Percentiles rank a stretch among this genome's conserved stretches.
Conservation (phyloP, 192 early-diverging fungal species). For the Backusella psychrophila region DNA sequence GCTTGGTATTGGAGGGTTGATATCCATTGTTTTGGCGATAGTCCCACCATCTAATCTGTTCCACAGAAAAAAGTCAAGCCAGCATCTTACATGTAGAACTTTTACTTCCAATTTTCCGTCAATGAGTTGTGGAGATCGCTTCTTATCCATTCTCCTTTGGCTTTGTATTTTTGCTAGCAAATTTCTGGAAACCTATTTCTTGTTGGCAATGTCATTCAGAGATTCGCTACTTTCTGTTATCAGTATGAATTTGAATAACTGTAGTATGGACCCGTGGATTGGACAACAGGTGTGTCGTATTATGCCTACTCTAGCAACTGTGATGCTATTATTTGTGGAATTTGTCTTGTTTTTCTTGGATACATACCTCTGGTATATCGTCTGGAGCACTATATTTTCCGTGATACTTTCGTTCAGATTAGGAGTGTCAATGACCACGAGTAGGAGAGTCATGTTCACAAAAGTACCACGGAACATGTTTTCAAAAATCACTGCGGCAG, state of each 20-base stretch:
- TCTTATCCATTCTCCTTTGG: constrained; percentile 60
- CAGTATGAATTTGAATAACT: constrained; percentile 34
- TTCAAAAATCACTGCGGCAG: constrained; percentile 58
- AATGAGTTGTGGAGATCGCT: constrained; percentile 52
- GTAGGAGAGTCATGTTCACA: constrained; percentile 65
- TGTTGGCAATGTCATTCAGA: constrained; percentile 64
- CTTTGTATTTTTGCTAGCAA: constrained; percentile 61
- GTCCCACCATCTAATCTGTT: constrained; percentile 56
- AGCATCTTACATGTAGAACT: constrained; percentile 32
- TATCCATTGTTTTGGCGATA: constrained; percentile 54
- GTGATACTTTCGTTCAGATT: constrained; percentile 61
- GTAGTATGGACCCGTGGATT: constrained; percentile 43
- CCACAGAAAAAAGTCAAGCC: constrained; percentile 7
- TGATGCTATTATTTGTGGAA: constrained; percentile 59
- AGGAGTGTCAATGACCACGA: constrained; percentile 66
- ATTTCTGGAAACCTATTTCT: constrained; percentile 68
- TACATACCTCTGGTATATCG: constrained; percentile 73
- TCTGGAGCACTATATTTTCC: constrained; percentile 69
- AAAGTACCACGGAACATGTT: constrained; percentile 64
- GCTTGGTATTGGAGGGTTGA: constrained; percentile 54
- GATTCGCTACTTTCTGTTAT: constrained; percentile 44
- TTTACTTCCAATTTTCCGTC: constrained; percentile 64
- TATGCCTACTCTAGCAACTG: constrained; percentile 53
- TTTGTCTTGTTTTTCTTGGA: constrained; percentile 69
- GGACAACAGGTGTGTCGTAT: constrained; percentile 47